Conservation (phyloP, 441 rosid species). For the Erodium texanum region DNA sequence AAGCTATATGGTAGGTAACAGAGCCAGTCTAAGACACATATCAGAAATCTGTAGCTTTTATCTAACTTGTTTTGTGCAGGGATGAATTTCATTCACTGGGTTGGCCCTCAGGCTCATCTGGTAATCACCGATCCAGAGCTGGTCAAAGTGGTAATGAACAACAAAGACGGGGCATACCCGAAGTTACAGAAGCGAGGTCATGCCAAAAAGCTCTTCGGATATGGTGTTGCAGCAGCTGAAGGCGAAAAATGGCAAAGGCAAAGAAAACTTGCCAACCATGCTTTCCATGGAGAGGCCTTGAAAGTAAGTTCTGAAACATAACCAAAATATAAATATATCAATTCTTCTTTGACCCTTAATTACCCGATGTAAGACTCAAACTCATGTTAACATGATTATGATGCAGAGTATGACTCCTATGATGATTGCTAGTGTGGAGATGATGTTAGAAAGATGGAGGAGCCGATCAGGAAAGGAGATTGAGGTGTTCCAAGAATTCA, state of each 20-base stretch:
- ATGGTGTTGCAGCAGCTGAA: not conserved
- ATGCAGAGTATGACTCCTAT: not conserved
- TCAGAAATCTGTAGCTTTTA: too few relatives aligned
- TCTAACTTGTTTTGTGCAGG: not conserved
- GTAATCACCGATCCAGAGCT: not conserved
- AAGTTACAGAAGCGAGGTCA: not conserved
- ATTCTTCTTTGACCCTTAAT: too few relatives aligned
- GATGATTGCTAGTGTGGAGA: not conserved
- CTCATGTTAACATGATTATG: not conserved
- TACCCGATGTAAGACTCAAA: too few relatives aligned
- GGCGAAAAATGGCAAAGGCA: not conserved
- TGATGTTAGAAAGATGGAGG: not conserved
- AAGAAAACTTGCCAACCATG: conserved; percentile 15
- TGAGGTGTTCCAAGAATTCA: conserved; percentile 3
- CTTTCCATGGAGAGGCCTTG: not conserved
- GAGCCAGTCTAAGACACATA: too few relatives aligned
- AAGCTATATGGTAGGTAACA: conserved; percentile 2
- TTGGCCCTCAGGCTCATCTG: not conserved
- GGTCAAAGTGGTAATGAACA: not conserved
- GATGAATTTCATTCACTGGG: not conserved
- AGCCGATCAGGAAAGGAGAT: not conserved
- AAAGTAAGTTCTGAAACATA: not conserved
- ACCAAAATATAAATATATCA: not conserved
- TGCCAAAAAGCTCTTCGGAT: not conserved
- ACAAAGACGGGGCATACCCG: not conserved